Percentiles rank a stretch among this genome's conserved stretches.
Conservation (phyloP, 257 asterid genomes). For the Petunia secreta region DNA sequence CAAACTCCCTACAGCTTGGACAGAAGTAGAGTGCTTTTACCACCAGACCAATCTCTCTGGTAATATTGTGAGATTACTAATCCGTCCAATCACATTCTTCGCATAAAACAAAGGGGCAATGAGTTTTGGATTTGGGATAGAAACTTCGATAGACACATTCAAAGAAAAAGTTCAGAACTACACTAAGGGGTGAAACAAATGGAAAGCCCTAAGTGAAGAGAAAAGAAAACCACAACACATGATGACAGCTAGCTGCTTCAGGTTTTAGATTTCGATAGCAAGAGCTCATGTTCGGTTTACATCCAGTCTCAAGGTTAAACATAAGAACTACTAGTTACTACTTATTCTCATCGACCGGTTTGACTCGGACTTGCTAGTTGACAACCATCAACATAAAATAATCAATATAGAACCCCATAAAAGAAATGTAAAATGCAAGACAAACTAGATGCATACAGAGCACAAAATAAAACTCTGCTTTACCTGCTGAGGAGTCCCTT, state of each 20-base stretch:
- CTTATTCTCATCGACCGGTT: neutral
- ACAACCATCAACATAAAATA: slow-evolving; percentile 4
- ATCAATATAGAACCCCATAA: slow-evolving; percentile 15
- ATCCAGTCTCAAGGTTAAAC: neutral
- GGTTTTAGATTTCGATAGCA: neutral
- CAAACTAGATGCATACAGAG: neutral
- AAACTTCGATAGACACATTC: neutral
- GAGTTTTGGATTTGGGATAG: slow-evolving; percentile 5
- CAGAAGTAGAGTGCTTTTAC: neutral
- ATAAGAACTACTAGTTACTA: slow-evolving; percentile 2
- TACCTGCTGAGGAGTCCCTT: slow-evolving; percentile 95
- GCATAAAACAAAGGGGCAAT: neutral
- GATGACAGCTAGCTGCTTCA: neutral
- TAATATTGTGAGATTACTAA: slow-evolving; percentile 4
- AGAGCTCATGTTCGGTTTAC: neutral
- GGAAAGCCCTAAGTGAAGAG: neutral
- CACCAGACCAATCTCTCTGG: neutral
- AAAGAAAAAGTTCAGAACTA: neutral
- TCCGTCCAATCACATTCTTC: neutral
- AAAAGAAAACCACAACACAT: neutral
- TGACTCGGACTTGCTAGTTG: neutral
- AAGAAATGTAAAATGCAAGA: neutral
- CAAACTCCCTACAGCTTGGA: neutral
- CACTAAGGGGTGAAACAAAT: neutral
- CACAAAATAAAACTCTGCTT: neutral